Percentiles rank a stretch among this genome's conserved stretches.
Conservation (phyloP, 2,329 filamentous ascomycete genomes). For the Penicillium sp. region DNA sequence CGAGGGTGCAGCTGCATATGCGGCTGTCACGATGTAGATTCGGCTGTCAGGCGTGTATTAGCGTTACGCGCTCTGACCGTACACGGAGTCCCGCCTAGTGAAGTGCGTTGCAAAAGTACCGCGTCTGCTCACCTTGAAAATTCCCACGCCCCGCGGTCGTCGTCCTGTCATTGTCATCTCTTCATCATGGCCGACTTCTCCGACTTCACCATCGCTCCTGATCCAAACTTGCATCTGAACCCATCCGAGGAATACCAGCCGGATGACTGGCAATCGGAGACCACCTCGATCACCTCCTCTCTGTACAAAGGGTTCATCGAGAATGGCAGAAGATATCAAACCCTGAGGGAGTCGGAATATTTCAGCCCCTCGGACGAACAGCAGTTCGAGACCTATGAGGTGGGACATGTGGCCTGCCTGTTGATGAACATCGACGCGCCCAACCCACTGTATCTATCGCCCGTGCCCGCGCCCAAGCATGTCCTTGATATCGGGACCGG, state of each 20-base stretch:
- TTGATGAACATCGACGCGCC: constrained; percentile 1
- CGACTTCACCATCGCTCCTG: constrained; percentile 1
- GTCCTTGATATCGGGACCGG: constrained; percentile 5
- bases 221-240: constrained; percentile 3
- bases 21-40: no score
- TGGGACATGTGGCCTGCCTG: constrained; percentile 4
- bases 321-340: constrained; percentile 28
- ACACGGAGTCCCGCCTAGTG: no score
- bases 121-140: no score
- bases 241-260: background rate
- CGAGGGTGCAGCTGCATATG: no score
- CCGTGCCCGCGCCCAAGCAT: constrained; percentile 1
- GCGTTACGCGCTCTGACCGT: no score
- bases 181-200: no score
- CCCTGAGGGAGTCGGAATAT: constrained; percentile 18
- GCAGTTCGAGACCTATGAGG: constrained; percentile 6
- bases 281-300: constrained; percentile 26
- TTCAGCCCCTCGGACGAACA: constrained; percentile 14
- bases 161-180: no score
- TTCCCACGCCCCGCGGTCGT: no score
- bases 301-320: constrained; percentile 24
- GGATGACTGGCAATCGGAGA: constrained; percentile 17
- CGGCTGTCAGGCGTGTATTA: no score
- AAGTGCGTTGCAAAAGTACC: no score
- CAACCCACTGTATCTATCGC: constrained; percentile 1